phyloP scores from a whole-genome alignment of 2,329 filamentous ascomycete species.

The Fusarium marasasianum region DNA sequence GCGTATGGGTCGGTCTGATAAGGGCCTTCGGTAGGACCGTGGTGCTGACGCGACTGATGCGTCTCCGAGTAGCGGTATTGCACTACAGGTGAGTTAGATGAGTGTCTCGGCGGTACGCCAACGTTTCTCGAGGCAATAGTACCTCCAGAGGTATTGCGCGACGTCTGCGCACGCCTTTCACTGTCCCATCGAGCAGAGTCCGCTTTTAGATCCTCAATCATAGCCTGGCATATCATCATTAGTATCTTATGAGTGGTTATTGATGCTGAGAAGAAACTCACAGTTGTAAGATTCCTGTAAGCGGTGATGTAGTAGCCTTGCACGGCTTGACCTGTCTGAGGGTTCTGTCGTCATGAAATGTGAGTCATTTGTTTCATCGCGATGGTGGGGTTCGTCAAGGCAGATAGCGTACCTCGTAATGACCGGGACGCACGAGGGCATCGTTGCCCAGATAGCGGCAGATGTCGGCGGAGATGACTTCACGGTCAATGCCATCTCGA shows the following conservation, averaged over 20 bases:
- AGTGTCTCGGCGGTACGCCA: conserved; percentile 57
- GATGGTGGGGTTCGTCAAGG: background rate
- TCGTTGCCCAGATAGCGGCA: conserved; percentile 86
- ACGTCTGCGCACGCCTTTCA: conserved; percentile 66
- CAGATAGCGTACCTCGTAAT: conserved; percentile 69
- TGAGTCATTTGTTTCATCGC: conserved; percentile 40
- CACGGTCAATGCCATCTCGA: conserved; percentile 81
- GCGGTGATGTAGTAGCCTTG: conserved; percentile 82
- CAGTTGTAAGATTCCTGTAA: conserved; percentile 80
- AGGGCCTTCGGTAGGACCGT: conserved; percentile 55
- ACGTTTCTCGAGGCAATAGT: conserved; percentile 63
- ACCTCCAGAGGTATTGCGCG: conserved; percentile 66
- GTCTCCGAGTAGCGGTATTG: conserved; percentile 67
- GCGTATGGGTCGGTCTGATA: conserved; percentile 49
- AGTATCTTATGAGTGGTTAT: conserved; percentile 3
- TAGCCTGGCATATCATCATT: conserved; percentile 56
- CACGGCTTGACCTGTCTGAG: conserved; percentile 66
- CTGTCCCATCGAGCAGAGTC: conserved; percentile 70
- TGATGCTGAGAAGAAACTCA: conserved; percentile 55
- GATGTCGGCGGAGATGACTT: conserved; percentile 86
- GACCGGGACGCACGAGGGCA: conserved; percentile 79
- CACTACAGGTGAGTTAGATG: conserved; percentile 68
- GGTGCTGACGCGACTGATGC: conserved; percentile 58
- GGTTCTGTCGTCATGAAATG: conserved; percentile 54
- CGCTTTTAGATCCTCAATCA: conserved; percentile 71